phyloP scores from a whole-genome alignment of 495 filamentous ascomycete genomes.

The Penicillium canescens region DNA sequence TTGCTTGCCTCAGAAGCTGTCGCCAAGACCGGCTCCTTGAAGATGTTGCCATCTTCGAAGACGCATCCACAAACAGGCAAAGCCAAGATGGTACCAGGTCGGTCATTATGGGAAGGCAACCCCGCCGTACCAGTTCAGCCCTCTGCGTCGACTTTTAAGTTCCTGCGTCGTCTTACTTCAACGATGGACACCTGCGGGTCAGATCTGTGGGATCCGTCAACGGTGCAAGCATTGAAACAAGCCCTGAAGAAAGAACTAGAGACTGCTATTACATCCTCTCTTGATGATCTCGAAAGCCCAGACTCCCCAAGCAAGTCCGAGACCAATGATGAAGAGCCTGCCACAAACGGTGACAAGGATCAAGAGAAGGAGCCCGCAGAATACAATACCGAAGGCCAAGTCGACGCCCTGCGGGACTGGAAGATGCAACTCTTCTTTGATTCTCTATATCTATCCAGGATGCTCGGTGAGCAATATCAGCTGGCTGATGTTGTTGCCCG shows the following conservation, averaged over 20 bases:
- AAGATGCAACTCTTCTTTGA: constrained; percentile 81
- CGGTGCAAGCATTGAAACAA: constrained; percentile 62
- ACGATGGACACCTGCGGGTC: constrained; percentile 69
- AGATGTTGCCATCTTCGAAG: constrained; percentile 11
- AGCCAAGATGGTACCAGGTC: constrained; percentile 36
- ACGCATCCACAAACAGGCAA: constrained; percentile 11
- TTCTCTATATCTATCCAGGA: constrained; percentile 60
- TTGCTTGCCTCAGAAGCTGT: constrained; percentile 46
- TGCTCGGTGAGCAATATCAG: constrained; percentile 37
- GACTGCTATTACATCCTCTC: constrained; percentile 15
- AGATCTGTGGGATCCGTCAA: constrained; percentile 82
- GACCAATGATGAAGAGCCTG: constrained; percentile 1
- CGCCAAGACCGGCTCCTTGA: constrained; percentile 9
- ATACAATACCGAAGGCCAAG: not conserved
- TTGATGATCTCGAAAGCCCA: constrained; percentile 21
- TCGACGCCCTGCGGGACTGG: constrained; percentile 45
- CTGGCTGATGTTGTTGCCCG: constrained; percentile 47
- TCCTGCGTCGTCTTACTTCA: constrained; percentile 62
- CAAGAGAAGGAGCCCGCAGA: not conserved
- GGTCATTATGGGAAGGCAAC: constrained; percentile 74
- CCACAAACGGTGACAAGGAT: constrained; percentile 1
- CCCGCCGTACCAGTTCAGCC: constrained; percentile 80
- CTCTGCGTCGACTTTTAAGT: constrained; percentile 72
- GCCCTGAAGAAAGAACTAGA: constrained; percentile 41
- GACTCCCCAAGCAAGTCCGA: constrained; percentile 6